A percentile compares a stretch with the other conserved stretches of the same genome.
phyloP scores from a whole-genome alignment of 768 basidiomycete species.

The Boletus tylopilopsis region DNA sequence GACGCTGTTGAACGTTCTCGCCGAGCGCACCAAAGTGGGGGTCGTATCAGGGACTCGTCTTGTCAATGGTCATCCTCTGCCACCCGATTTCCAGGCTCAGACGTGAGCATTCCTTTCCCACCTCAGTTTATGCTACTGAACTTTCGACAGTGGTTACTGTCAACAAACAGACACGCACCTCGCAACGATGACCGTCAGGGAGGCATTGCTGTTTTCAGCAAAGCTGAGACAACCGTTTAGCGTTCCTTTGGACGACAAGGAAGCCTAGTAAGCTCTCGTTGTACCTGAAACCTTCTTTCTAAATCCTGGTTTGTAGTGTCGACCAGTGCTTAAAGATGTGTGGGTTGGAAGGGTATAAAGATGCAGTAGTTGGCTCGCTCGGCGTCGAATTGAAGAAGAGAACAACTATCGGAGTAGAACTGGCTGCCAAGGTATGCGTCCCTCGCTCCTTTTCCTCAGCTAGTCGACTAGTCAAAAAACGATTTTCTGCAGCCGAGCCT shows the following conservation, averaged over 20 bases:
- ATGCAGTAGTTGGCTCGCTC: constrained; percentile 65
- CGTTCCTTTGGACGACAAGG: constrained; percentile 67
- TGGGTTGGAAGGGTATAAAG: constrained; percentile 60
- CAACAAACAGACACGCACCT: constrained; percentile 86
- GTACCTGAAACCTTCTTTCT: not conserved
- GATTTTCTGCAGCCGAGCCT: constrained; percentile 53
- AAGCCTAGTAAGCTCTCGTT: constrained; percentile 58
- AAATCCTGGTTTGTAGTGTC: constrained; percentile 35
- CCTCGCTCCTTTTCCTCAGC: too few relatives aligned
- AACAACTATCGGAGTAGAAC: constrained; percentile 82
- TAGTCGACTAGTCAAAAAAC: too few relatives aligned
- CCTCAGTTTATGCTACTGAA: not conserved
- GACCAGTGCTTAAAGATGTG: constrained; percentile 57
- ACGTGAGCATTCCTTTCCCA: constrained; percentile 34
- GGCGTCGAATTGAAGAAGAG: constrained; percentile 75
- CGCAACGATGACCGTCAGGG: constrained; percentile 69
- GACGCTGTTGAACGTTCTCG: constrained; percentile 48
- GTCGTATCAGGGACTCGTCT: constrained; percentile 40
- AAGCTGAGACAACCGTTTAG: constrained; percentile 68
- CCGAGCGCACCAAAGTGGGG: constrained; percentile 36
- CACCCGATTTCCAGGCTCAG: constrained; percentile 52
- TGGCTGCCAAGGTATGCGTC: constrained; percentile 66
- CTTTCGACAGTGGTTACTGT: constrained; percentile 62
- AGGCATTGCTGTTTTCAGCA: constrained; percentile 78
- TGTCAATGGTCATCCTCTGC: constrained; percentile 43